phyloP scores from a whole-genome alignment of 2,329 filamentous ascomycete genomes.

The Aspergillus sp. region DNA sequence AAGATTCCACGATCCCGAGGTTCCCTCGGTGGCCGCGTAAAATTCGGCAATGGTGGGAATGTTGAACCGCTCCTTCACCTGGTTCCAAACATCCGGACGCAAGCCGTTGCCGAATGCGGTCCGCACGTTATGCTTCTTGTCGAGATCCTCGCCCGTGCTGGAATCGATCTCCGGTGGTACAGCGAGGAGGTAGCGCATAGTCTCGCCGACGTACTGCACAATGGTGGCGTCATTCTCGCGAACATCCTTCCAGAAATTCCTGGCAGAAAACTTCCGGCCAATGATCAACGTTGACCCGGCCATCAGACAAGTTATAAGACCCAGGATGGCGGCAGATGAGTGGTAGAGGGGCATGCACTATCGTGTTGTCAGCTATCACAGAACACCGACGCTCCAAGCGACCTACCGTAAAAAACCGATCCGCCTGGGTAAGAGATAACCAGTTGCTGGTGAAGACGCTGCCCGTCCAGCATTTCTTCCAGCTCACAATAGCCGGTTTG shows the following conservation, averaged over 20 bases:
- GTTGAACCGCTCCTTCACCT: slow-evolving; percentile 71
- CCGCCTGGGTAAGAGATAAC: slow-evolving; percentile 49
- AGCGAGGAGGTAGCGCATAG: slow-evolving; percentile 69
- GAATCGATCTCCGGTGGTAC: slow-evolving; percentile 54
- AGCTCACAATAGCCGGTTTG: slow-evolving; percentile 69
- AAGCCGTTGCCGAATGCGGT: slow-evolving; percentile 77
- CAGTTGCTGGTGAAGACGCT: slow-evolving; percentile 46
- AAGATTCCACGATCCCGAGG: slow-evolving; percentile 61
- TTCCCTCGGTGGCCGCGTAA: slow-evolving; percentile 69
- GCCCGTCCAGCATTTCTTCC: slow-evolving; percentile 53
- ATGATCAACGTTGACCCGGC: slow-evolving; percentile 59
- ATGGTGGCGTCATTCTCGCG: slow-evolving; percentile 61
- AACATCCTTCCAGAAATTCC: slow-evolving; percentile 67
- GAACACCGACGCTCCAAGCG: background rate
- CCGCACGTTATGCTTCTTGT: slow-evolving; percentile 63
- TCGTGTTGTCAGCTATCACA: slow-evolving; percentile 3
- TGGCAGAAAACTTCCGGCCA: slow-evolving; percentile 68
- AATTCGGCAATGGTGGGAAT: slow-evolving; percentile 68
- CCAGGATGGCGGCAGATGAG: slow-evolving; percentile 64
- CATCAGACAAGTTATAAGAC: slow-evolving; percentile 52
- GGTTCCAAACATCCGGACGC: slow-evolving; percentile 75
- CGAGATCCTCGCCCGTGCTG: slow-evolving; percentile 56
- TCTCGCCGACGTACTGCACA: slow-evolving; percentile 84
- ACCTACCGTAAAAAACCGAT: slow-evolving; percentile 65
- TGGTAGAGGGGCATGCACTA: slow-evolving; percentile 86